Percentiles rank a stretch among this genome's conserved stretches.
Conservation (phyloP, 1,284 basidiomycete genomes). For the Veloboletus limbatus region DNA sequence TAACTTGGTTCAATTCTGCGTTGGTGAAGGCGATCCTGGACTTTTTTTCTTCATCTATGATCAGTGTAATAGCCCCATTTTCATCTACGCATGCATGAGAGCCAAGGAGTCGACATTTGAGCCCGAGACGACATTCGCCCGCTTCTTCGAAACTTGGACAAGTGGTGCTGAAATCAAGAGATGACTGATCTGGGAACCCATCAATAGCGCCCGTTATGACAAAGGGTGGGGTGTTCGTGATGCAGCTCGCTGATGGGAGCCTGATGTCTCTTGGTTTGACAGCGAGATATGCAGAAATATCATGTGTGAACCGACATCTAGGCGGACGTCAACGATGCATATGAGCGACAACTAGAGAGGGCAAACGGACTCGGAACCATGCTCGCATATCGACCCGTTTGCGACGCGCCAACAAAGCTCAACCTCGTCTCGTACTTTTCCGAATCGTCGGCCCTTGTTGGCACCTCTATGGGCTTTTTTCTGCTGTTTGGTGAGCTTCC, state of each 20-base stretch:
- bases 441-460: conserved; percentile 76
- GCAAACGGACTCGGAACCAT: conserved; percentile 54
- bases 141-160: conserved; percentile 76
- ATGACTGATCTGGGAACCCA: conserved; percentile 20
- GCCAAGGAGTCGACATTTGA: conserved; percentile 89
- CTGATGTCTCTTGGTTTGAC: conserved; percentile 75
- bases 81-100: conserved; percentile 56
- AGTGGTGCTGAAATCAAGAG: conserved; percentile 46
- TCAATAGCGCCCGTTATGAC: conserved; percentile 15
- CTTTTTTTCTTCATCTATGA: conserved; percentile 59
- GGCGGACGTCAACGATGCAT: neutral
- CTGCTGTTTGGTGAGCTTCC: conserved; percentile 55
- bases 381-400: conserved; percentile 60
- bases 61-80: conserved; percentile 39
- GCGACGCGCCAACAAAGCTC: conserved; percentile 76
- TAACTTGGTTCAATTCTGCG: conserved; percentile 76
- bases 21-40: conserved; percentile 48
- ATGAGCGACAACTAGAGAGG: neutral
- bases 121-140: conserved; percentile 84
- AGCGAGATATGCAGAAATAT: conserved; percentile 72
- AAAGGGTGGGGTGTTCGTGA: conserved; percentile 51
- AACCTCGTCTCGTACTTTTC: conserved; percentile 68
- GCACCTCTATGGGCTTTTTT: conserved; percentile 73
- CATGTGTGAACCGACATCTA: conserved; percentile 83
- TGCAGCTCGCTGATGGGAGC: conserved; percentile 45